Percentiles rank a stretch among this genome's conserved stretches.
Evolutionary conservation across 768 basidiomycete genomes (phyloP).

Genomic region (Leucocoprinus birnbaumii): DNA sequence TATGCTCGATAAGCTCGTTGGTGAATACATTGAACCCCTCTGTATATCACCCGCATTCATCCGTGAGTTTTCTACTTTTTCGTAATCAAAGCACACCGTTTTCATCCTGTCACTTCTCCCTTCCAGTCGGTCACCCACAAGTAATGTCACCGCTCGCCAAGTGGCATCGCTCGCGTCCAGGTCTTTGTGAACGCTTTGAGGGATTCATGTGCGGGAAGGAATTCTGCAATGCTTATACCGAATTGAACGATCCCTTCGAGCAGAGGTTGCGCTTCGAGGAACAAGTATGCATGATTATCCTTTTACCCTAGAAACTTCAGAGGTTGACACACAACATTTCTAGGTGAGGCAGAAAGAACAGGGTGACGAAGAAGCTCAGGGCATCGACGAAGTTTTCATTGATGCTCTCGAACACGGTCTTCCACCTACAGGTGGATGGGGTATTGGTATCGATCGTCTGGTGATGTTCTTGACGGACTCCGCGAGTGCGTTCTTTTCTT

Average conservation of each 20-base stretch:
- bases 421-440: slow-evolving; percentile 97
- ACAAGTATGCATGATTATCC: slow-evolving; percentile 45
- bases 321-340: background rate
- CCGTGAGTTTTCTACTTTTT: slow-evolving; percentile 39
- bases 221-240: slow-evolving; percentile 98
- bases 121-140: slow-evolving; percentile 95
- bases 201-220: slow-evolving; percentile 98
- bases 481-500: slow-evolving; percentile 73
- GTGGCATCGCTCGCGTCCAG: slow-evolving; percentile 95
- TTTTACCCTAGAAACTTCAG: background rate
- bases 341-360: slow-evolving; percentile 89
- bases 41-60: slow-evolving; percentile 98
- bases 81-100: background rate
- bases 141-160: slow-evolving; percentile 99
- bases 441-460: slow-evolving; percentile 90
- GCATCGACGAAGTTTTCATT: slow-evolving; percentile 92
- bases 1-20: slow-evolving; percentile 97
- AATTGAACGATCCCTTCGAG: slow-evolving; percentile 98
- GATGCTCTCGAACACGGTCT: slow-evolving; percentile 98
- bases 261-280: slow-evolving; percentile 96
- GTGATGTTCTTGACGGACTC: slow-evolving; percentile 99
- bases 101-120: no score
- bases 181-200: slow-evolving; percentile 98
- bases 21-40: slow-evolving; percentile 95
- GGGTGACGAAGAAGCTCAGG: slow-evolving; percentile 98